Evolutionary conservation across 1,284 basidiomycete genomes (phyloP), one percentile per base, ranked within the genome.

Genomic region (Mycena sp.): DNA sequence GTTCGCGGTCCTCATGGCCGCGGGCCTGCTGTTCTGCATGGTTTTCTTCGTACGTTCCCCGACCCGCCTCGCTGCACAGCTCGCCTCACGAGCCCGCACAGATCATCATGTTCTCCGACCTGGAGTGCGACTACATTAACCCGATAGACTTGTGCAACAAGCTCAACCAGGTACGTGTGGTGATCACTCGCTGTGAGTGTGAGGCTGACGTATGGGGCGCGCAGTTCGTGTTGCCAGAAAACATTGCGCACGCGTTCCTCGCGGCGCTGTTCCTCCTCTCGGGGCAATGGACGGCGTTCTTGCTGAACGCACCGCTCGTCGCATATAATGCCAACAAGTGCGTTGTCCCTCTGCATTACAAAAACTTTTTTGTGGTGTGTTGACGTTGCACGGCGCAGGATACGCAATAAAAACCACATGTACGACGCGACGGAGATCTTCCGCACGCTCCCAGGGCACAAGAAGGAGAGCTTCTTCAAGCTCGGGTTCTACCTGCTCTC

Each of bases 101-200:
- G 97, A 98, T 99, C 76, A 99, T 99, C 85, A 99, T 99, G 96
- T 99, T 99, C 86, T 96, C 94, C 49, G 96, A 98, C 83, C 83
- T 98, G 75, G 95, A 97, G 82, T 96, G 94, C 81, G 94, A 99
- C 85, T 99, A 99, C 83, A 98, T 99, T 84, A 99, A 99, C 83
- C 97, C 97, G 59, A 99, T 99, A 88, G 97, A 99, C 80, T 90
- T 99, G 38, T 99, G 98, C 84, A 99, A 99, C 84, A 99, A 99
- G 84, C 91, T 99, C 74, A 99, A 99, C 79, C 94, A 97, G 81
- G 97, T 98, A 68, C 30, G 46, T 19, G 11, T 49, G 32, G 12
- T 35, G 3, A 25, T 41, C 41, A 48, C 11, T 58, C 52, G 58
- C n/a, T 30, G 23, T 23, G 23, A n/a, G 29, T 53, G 51, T 10